Evolutionary conservation across 2,329 filamentous ascomycete species (phyloP), one percentile per base, ranked within the genome.

Genomic region (Epicoccum nigrum): DNA sequence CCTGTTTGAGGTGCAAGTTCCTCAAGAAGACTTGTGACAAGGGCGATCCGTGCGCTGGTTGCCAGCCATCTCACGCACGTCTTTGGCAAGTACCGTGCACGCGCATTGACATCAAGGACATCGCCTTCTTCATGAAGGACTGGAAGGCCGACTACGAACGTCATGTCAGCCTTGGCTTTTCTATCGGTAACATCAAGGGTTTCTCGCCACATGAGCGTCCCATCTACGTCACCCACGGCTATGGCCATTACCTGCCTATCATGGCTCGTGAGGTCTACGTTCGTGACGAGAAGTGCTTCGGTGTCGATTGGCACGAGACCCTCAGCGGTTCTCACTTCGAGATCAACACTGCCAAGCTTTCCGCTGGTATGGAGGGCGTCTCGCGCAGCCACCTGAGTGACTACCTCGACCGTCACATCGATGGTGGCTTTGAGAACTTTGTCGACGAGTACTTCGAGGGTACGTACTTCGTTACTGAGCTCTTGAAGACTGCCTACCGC

Each of bases 1-100:
- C 93, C 39, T 97, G 93, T 74, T 80, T 97, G 65, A 87, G 93
- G 60, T 97, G 93, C 84, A 97, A 97, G 79, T 97, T 97, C 80
- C 82, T 97, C 73, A 97, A 97, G 84, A 97, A 97, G 84, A 97
- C 93, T 40, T 97, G 93, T 71, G 93, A 97, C 76, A 97, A 95
- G 80, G 93, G 93, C 58, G 92, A 97, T 78, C 93, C 93, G 51
- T 97, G 93, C 76, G 89, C 88, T 66, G 93, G 93, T 39, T 97
- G 93, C 79, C 90, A 96, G 78, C 93, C 93, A 42, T 96, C 92
- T 16, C 93, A 97, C 74, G 93, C 93, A 58, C 87, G 93, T 59
- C 82, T 97, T 44, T 97, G 93, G 93, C 92, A 97, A 77, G 93
- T 97, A 35, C 93, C 93, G 55, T 97, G 93, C 81, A 97, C 93